Evolutionary conservation across 1,284 basidiomycete species (phyloP).

Genomic region (Melampsora medusae): DNA sequence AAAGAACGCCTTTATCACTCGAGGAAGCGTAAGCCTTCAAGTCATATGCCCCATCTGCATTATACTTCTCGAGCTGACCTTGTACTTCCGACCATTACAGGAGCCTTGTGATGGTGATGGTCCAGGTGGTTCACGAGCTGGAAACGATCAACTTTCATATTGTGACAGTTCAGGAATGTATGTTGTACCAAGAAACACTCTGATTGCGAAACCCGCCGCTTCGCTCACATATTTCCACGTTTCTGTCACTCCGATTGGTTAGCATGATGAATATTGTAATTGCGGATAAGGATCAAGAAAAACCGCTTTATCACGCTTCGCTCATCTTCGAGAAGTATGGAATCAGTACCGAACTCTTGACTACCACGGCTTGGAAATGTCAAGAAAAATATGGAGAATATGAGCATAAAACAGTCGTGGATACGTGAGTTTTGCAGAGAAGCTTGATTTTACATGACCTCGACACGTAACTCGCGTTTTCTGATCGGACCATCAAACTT

Average conservation of each 20-base stretch:
- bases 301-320: constrained; percentile 21
- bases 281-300: constrained; percentile 22
- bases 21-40: constrained; percentile 37
- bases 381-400: constrained; percentile 40
- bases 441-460: neutral
- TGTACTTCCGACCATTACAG: neutral
- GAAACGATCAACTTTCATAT: constrained; percentile 18
- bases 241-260: neutral
- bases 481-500: neutral
- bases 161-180: constrained; percentile 42
- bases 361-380: constrained; percentile 34
- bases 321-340: constrained; percentile 33
- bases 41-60: neutral
- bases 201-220: neutral
- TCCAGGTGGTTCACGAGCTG: constrained; percentile 16
- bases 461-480: neutral
- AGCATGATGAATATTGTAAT: constrained; percentile 44
- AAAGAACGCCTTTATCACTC: constrained; percentile 36
- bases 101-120: constrained; percentile 35
- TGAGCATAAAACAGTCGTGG: constrained; percentile 13
- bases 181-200: neutral
- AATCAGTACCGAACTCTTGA: constrained; percentile 29
- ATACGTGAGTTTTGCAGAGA: constrained; percentile 16
- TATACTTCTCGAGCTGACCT: neutral
- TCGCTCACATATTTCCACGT: neutral